phyloP scores from a whole-genome alignment of 371 early-diverging fungal genomes.

The Rhizopus delemar region DNA sequence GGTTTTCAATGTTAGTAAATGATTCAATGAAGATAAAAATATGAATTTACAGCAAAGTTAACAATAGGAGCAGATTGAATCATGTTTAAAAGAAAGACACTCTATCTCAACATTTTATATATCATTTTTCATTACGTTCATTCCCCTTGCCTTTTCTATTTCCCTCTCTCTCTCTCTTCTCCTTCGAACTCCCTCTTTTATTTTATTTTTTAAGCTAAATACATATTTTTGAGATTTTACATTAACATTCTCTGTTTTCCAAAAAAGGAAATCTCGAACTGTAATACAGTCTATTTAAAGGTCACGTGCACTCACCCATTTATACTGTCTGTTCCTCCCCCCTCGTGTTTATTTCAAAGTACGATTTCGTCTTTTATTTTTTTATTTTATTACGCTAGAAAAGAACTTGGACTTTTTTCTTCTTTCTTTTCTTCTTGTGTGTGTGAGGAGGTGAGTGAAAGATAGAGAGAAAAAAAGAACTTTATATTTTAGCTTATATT shows the following conservation, averaged over 20 bases:
- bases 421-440: slow-evolving; percentile 3
- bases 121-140: neutral
- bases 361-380: slow-evolving; percentile 4
- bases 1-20: neutral
- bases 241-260: neutral
- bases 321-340: neutral
- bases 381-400: neutral
- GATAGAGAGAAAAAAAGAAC: neutral
- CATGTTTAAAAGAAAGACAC: neutral
- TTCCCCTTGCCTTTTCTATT: too few species aligned
- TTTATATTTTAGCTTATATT: neutral
- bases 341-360: slow-evolving; percentile 8
- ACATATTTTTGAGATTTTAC: neutral
- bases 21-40: neutral
- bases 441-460: slow-evolving; percentile 5
- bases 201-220: neutral
- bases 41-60: slow-evolving; percentile 5
- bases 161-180: neutral
- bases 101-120: neutral
- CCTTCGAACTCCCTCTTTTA: neutral
- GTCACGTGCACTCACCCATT: neutral
- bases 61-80: slow-evolving; percentile 11
- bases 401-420: neutral
- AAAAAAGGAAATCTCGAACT: neutral
- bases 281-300: neutral